Evolutionary conservation across 2,329 filamentous ascomycete genomes (phyloP).

Genomic region (Cladophialophora exuberans): DNA sequence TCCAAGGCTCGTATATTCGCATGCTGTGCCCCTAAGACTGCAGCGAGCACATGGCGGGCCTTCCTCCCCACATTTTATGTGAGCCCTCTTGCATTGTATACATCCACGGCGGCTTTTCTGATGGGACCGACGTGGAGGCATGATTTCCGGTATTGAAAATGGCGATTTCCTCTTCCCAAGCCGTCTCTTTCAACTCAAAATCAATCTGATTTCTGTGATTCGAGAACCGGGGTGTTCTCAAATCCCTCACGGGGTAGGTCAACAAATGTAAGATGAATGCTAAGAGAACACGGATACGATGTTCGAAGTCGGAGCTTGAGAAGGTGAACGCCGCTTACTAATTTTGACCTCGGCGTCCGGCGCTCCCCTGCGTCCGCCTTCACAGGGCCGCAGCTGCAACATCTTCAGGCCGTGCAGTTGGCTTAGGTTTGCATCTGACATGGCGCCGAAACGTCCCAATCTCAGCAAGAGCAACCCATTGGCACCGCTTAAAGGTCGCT

Average conservation of each 20-base stretch:
- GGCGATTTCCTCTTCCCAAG: neutral
- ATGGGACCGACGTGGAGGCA: conserved; percentile 21
- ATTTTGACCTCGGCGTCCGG: no score
- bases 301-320: neutral
- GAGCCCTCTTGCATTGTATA: conserved; percentile 14
- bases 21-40: conserved; percentile 9
- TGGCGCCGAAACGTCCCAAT: no score
- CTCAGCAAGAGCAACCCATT: no score
- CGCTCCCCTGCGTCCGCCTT: no score
- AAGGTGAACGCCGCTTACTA: no score
- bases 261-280: neutral
- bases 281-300: neutral
- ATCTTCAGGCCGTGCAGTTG: no score
- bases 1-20: conserved; percentile 10
- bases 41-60: conserved; percentile 21
- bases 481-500: no score
- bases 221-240: no score
- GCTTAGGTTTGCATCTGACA: no score
- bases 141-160: no score
- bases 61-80: conserved; percentile 22
- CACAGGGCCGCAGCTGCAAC: no score
- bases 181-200: neutral
- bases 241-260: neutral
- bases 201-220: neutral
- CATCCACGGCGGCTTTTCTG: conserved; percentile 23